These are phyloP conservation scores for Ophiorrhiza pumila DNA, from an alignment of 257 asterid species.

Conservation along the genomic window DNA sequence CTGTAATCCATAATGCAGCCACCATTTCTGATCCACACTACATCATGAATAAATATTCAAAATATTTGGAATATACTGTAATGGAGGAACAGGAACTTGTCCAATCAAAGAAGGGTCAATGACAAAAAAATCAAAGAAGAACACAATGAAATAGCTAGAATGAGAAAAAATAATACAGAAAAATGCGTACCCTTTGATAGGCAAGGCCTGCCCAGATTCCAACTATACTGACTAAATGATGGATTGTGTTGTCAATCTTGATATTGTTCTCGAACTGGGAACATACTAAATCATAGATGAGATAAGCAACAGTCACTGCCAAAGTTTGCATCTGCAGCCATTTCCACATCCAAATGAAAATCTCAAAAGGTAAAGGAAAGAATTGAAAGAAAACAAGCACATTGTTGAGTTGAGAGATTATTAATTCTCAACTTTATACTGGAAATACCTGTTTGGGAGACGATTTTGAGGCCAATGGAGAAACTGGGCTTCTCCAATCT, in stretches of 20 bases:
- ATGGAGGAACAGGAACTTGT: neutral
- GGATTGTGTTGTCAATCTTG: conserved; percentile 65
- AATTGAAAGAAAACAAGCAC: too few relatives aligned
- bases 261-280: conserved; percentile 48
- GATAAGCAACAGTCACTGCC: conserved; percentile 47
- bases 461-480: conserved; percentile 64
- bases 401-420: too few relatives aligned
- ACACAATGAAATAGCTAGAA: neutral
- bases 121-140: neutral
- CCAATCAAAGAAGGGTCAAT: too few relatives aligned
- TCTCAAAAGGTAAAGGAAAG: too few relatives aligned
- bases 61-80: neutral
- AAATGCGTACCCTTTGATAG: conserved; percentile 50
- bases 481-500: conserved; percentile 75
- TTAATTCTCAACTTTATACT: too few relatives aligned
- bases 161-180: neutral
- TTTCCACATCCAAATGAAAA: neutral
- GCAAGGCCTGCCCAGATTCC: conserved; percentile 72
- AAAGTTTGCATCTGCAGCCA: conserved; percentile 61
- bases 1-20: conserved; percentile 74
- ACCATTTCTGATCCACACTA: conserved; percentile 95
- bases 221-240: conserved; percentile 70
- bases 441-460: conserved; percentile 60
- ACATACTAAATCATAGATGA: conserved; percentile 69
- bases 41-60: neutral